A percentile compares a stretch with the other conserved stretches of the same genome.
Conservation (phyloP, 2,329 filamentous ascomycete species). For the Curvularia eragrostidis region DNA sequence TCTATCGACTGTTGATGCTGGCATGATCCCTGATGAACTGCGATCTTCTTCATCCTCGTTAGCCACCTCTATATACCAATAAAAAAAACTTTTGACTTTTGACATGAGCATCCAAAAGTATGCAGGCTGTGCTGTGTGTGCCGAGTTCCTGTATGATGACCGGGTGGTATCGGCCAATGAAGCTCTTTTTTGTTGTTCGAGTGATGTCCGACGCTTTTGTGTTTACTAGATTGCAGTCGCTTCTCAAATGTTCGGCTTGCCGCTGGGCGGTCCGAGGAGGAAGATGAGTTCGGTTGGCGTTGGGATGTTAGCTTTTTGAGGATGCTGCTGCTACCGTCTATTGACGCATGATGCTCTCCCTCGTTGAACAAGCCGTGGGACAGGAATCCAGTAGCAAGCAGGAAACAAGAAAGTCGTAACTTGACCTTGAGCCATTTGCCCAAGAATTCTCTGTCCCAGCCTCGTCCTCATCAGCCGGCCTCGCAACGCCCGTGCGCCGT, state of each 20-base stretch:
- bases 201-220: no score
- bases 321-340: not conserved
- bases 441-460: not conserved
- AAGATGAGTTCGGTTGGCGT: not conserved
- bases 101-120: not conserved
- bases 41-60: conserved; percentile 7
- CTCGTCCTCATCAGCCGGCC: not conserved
- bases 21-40: conserved; percentile 6
- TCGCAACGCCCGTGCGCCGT: not conserved
- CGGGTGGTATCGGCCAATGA: not conserved
- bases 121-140: not conserved
- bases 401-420: not conserved
- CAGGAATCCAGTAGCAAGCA: not conserved
- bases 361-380: not conserved
- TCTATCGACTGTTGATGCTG: conserved; percentile 8
- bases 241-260: not conserved
- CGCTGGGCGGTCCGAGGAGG: not conserved
- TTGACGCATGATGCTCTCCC: not conserved
- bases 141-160: not conserved
- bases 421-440: not conserved
- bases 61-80: conserved; percentile 12
- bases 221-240: not conserved
- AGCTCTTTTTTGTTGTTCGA: not conserved
- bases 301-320: no score
- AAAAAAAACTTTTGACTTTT: conserved; percentile 8